phyloP scores from a whole-genome alignment of 2,329 filamentous ascomycete species.

The Bretziella fagacearum region DNA sequence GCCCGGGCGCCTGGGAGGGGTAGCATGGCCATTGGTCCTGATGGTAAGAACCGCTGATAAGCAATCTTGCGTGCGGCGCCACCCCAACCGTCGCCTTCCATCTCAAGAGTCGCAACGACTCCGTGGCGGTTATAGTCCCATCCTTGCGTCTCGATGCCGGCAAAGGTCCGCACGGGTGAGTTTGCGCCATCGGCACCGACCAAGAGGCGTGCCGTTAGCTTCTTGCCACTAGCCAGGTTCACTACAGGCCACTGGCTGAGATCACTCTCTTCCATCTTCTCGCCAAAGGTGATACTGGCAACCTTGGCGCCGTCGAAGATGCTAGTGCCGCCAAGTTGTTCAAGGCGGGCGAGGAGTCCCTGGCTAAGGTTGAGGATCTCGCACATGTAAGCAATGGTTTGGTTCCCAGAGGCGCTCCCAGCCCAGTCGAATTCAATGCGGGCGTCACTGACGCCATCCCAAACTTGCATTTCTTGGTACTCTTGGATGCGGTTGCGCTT shows the following conservation, averaged over 20 bases:
- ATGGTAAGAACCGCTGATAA: slow-evolving; percentile 89
- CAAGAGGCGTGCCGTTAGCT: slow-evolving; percentile 64
- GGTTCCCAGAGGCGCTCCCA: slow-evolving; percentile 18
- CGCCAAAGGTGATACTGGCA: slow-evolving; percentile 59
- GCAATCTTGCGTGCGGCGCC: slow-evolving; percentile 50
- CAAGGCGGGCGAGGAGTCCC: slow-evolving; percentile 54
- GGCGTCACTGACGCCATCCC: slow-evolving; percentile 82
- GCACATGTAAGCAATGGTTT: slow-evolving; percentile 82
- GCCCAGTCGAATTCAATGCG: slow-evolving; percentile 76
- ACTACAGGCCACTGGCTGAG: slow-evolving; percentile 79
- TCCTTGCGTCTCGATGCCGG: slow-evolving; percentile 66
- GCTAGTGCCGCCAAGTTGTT: slow-evolving; percentile 49
- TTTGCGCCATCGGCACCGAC: slow-evolving; percentile 92
- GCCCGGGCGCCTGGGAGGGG: slow-evolving; percentile 71
- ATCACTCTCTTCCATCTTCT: slow-evolving; percentile 51
- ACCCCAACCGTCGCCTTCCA: slow-evolving; percentile 44
- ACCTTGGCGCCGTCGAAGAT: slow-evolving; percentile 65
- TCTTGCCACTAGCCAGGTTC: slow-evolving; percentile 47
- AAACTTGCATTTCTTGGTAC: slow-evolving; percentile 95
- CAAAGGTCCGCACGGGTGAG: slow-evolving; percentile 79
- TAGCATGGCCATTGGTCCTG: slow-evolving; percentile 78
- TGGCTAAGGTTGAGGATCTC: slow-evolving; percentile 84
- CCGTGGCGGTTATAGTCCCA: slow-evolving; percentile 92
- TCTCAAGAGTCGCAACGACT: slow-evolving; percentile 70
- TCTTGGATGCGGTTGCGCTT: slow-evolving; percentile 58